Evolutionary conservation across 2,329 filamentous ascomycete genomes (phyloP).

Genomic region (Helminthosporium solani): DNA sequence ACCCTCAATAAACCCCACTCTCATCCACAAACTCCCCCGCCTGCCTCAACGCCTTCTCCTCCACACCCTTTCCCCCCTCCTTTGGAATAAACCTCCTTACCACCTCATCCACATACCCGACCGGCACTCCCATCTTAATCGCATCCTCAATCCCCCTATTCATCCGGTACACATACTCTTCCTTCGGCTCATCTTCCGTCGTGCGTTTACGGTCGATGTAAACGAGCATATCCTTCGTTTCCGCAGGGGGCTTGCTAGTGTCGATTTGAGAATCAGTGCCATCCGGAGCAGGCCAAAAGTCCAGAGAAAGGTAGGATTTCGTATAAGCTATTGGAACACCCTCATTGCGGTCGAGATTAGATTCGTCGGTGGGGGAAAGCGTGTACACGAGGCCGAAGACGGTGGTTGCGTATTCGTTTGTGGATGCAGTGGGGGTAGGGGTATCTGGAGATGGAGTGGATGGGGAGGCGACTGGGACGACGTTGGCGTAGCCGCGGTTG

Average conservation of each 20-base stretch:
- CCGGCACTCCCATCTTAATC: slow-evolving; percentile 54
- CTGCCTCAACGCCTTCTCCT: slow-evolving; percentile 40
- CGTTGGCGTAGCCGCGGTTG: slow-evolving; percentile 66
- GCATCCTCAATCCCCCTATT: slow-evolving; percentile 64
- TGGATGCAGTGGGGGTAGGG: slow-evolving; percentile 46
- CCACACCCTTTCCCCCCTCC: slow-evolving; percentile 19
- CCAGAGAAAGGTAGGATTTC: slow-evolving; percentile 51
- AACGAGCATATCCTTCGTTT: slow-evolving; percentile 50
- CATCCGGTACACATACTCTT: slow-evolving; percentile 65
- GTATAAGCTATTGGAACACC: slow-evolving; percentile 63
- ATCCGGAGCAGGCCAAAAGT: slow-evolving; percentile 42
- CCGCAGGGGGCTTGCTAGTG: slow-evolving; percentile 16
- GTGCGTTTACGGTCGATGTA: slow-evolving; percentile 55
- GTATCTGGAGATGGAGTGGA: neutral
- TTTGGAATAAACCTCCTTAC: slow-evolving; percentile 55
- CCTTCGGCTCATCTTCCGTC: slow-evolving; percentile 45
- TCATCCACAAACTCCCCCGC: slow-evolving; percentile 38
- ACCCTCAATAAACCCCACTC: slow-evolving; percentile 18
- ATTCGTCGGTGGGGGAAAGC: slow-evolving; percentile 29
- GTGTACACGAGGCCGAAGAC: slow-evolving; percentile 42
- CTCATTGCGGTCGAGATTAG: slow-evolving; percentile 50
- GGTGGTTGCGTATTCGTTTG: too few relatives aligned
- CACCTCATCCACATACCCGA: slow-evolving; percentile 55
- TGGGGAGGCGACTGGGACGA: slow-evolving; percentile 45
- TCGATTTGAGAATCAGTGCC: slow-evolving; percentile 18